Percentiles rank a stretch among this genome's conserved stretches.
These are phyloP conservation scores for Clonostachys rhizophaga DNA, from an alignment of 2,329 filamentous ascomycete species.

Conservation along the genomic window DNA sequence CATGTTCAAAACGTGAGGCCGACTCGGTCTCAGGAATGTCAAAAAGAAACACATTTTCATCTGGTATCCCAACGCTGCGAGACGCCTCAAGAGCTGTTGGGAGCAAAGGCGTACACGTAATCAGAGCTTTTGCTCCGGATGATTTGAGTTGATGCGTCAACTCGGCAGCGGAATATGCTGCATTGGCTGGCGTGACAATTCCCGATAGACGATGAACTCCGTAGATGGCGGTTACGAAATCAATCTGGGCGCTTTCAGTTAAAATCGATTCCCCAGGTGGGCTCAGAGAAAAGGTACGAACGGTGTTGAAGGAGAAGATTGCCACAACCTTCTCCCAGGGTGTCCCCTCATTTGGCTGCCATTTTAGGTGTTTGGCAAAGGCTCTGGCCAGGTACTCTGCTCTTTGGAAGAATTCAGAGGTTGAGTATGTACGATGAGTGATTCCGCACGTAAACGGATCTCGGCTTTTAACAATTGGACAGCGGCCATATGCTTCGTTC, in stretches of 20 bases:
- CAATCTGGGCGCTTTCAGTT: slow-evolving; percentile 46
- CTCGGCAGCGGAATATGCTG: slow-evolving; percentile 66
- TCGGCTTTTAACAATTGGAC: too few species aligned
- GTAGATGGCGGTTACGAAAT: slow-evolving; percentile 69
- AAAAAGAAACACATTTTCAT: slow-evolving; percentile 63
- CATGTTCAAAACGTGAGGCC: slow-evolving; percentile 24
- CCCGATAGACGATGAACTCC: slow-evolving; percentile 72
- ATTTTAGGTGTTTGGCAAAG: slow-evolving; percentile 39
- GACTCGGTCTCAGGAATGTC: slow-evolving; percentile 56
- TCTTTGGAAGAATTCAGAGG: too few species aligned
- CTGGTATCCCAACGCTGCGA: slow-evolving; percentile 56
- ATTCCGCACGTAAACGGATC: too few species aligned
- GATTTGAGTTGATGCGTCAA: slow-evolving; percentile 68
- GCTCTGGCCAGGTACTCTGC: too few species aligned
- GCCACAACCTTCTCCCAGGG: slow-evolving; percentile 75
- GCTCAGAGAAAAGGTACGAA: slow-evolving; percentile 8
- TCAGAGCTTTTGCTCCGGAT: slow-evolving; percentile 64
- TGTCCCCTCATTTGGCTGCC: slow-evolving; percentile 61
- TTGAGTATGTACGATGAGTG: too few species aligned
- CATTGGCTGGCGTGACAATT: slow-evolving; percentile 70
- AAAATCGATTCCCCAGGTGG: too few species aligned
- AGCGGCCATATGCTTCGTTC: too few species aligned
- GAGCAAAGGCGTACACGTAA: slow-evolving; percentile 66
- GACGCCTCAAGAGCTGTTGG: slow-evolving; percentile 61
- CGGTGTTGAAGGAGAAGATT: slow-evolving; percentile 68